phyloP scores from a whole-genome alignment of 2,329 filamentous ascomycete genomes.

The Botryotinia globosa region DNA sequence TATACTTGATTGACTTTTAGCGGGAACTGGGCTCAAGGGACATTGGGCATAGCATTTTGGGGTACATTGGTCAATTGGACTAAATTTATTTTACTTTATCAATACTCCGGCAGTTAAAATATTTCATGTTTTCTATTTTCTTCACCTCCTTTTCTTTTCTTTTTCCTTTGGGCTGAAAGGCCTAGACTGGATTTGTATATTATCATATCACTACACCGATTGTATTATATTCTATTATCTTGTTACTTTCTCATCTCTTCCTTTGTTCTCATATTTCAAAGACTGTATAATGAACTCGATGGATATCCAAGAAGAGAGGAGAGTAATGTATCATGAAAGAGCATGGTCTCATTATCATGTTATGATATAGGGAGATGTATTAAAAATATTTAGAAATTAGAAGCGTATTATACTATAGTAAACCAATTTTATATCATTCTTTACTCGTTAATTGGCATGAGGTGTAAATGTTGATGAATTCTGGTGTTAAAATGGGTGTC shows the following conservation, averaged over 20 bases:
- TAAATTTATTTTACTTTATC: background rate
- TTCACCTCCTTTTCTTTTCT: background rate
- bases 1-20: background rate
- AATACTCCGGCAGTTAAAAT: background rate
- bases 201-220: background rate
- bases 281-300: background rate
- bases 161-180: background rate
- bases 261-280: background rate
- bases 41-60: background rate
- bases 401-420: background rate
- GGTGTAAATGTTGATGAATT: background rate
- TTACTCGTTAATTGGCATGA: background rate
- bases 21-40: background rate
- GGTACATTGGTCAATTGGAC: background rate
- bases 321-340: background rate
- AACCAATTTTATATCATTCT: background rate
- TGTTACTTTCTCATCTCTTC: background rate
- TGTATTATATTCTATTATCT: background rate
- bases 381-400: background rate
- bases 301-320: background rate
- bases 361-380: background rate
- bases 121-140: background rate
- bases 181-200: background rate
- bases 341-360: background rate
- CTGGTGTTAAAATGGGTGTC: background rate